A percentile compares a stretch with the other conserved stretches of the same genome.
These are phyloP conservation scores for Suhomyces bolitotheri DNA, from an alignment of 1,139 yeast species.

Conservation along the genomic window DNA sequence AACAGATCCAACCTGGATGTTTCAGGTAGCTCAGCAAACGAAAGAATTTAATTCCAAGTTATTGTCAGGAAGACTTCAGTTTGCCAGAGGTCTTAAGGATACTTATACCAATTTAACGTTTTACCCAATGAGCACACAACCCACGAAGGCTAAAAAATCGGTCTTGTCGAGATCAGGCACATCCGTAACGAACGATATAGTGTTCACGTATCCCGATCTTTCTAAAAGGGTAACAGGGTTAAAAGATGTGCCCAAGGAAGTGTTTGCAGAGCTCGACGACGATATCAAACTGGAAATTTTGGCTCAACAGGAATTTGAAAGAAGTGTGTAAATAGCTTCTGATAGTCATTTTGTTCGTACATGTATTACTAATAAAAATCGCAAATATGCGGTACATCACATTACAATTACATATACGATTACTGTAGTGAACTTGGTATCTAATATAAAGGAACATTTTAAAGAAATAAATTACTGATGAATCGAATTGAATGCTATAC, in stretches of 20 bases:
- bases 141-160: slow-evolving; percentile 40
- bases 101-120: slow-evolving; percentile 79
- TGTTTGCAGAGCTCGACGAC: slow-evolving; percentile 60
- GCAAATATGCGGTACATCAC: slow-evolving; percentile 3
- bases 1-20: slow-evolving; percentile 82
- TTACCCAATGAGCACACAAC: slow-evolving; percentile 76
- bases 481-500: no score
- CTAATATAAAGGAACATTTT: no score
- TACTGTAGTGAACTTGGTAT: no score
- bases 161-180: slow-evolving; percentile 20
- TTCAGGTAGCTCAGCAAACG: slow-evolving; percentile 78
- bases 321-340: slow-evolving; percentile 5
- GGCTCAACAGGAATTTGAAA: slow-evolving; percentile 64
- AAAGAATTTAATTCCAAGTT: slow-evolving; percentile 66
- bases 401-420: slow-evolving; percentile 1
- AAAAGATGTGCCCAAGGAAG: slow-evolving; percentile 51
- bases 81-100: slow-evolving; percentile 65
- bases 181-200: slow-evolving; percentile 44
- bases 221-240: slow-evolving; percentile 62
- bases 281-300: slow-evolving; percentile 61
- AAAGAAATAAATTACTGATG: slow-evolving; percentile 2
- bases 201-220: slow-evolving; percentile 46
- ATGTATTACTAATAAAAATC: slow-evolving; percentile 10
- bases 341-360: slow-evolving; percentile 7
- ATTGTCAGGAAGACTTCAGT: slow-evolving; percentile 57